A percentile compares a stretch with the other conserved stretches of the same genome.
Conservation (phyloP, 257 asterid species). For the Ophiorrhiza pumila region DNA sequence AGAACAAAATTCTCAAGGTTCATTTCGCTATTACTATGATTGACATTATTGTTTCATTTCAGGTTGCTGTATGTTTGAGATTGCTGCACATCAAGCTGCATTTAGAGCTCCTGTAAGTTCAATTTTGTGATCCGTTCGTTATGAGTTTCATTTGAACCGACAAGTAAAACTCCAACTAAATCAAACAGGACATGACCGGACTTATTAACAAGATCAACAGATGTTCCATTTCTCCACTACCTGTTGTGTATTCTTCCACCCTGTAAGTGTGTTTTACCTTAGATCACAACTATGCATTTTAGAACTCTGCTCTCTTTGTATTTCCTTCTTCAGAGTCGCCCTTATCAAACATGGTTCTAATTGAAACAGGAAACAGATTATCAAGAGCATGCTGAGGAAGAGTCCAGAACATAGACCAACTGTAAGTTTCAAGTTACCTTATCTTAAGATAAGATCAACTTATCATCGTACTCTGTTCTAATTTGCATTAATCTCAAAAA, state of each 20-base stretch:
- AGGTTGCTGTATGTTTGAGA: constrained; percentile 98
- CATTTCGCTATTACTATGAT: neutral
- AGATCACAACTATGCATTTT: neutral
- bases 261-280: constrained; percentile 48
- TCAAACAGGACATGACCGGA: constrained; percentile 80
- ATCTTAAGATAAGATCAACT: neutral
- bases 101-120: constrained; percentile 81
- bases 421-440: constrained; percentile 36
- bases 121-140: neutral
- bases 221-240: constrained; percentile 81
- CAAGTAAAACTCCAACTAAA: constrained; percentile 6
- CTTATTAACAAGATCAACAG: constrained; percentile 90
- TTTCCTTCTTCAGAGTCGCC: neutral
- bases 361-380: constrained; percentile 76
- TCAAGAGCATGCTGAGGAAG: constrained; percentile 90
- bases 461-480: neutral
- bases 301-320: neutral
- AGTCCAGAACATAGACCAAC: constrained; percentile 91
- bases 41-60: constrained; percentile 11
- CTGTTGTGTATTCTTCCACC: constrained; percentile 78
- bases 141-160: neutral
- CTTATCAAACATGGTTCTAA: neutral
- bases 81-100: constrained; percentile 89
- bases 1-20: constrained; percentile 4
- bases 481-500: constrained; percentile 19